Percentiles rank a stretch among this genome's conserved stretches.
Conservation (phyloP, 306 rosid genomes). For the Medicago arabica region DNA sequence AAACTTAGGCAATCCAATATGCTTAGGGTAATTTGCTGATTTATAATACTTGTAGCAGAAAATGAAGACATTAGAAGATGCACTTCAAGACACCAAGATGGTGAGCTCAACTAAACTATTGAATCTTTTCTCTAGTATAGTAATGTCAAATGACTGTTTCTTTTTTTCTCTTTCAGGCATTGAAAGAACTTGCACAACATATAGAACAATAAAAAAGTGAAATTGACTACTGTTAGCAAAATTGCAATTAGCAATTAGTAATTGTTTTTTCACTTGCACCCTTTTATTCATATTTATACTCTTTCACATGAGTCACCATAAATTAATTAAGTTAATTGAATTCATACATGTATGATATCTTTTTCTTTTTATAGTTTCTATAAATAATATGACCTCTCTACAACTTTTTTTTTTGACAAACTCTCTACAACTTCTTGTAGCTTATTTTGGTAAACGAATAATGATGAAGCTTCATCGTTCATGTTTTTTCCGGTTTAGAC, state of each 20-base stretch:
- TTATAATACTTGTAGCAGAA: slow-evolving; percentile 54
- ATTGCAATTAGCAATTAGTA: neutral
- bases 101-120: slow-evolving; percentile 49
- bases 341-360: too few species aligned
- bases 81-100: slow-evolving; percentile 64
- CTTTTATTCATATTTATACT: too few species aligned
- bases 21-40: slow-evolving; percentile 6
- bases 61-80: slow-evolving; percentile 73
- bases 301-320: too few species aligned
- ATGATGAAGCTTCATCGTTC: too few species aligned
- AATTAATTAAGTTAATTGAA: too few species aligned
- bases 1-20: slow-evolving; percentile 5
- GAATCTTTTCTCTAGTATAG: neutral
- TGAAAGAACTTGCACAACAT: slow-evolving; percentile 55
- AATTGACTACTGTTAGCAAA: slow-evolving; percentile 2
- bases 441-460: too few species aligned
- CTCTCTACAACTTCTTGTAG: too few species aligned
- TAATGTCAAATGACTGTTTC: slow-evolving; percentile 9
- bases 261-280: neutral
- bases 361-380: too few species aligned
- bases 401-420: too few species aligned
- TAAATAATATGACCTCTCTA: too few species aligned
- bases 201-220: slow-evolving; percentile 43
- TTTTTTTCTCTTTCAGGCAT: slow-evolving; percentile 56
- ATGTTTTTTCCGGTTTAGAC: too few species aligned